Percentiles rank a stretch among this genome's conserved stretches.
These are phyloP conservation scores for Pseudogymnoascus sp. DNA, from an alignment of 2,329 filamentous ascomycete species.

Conservation along the genomic window DNA sequence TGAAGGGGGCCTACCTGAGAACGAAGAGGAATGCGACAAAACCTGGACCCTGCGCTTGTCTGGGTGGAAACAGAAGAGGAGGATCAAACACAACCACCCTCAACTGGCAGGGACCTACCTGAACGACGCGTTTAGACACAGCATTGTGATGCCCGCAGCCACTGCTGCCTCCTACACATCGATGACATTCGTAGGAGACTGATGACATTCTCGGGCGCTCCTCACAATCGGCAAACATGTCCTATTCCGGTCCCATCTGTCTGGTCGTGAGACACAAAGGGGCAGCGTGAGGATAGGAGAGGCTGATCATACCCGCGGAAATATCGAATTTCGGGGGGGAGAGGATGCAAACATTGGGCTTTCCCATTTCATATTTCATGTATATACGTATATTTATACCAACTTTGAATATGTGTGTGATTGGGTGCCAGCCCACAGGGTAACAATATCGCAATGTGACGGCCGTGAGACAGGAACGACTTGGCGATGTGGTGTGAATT, in stretches of 20 bases:
- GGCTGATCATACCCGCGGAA: not conserved
- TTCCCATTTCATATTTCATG: not conserved
- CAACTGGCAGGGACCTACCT: not conserved
- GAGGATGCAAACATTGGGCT: not conserved
- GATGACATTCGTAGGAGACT: not conserved
- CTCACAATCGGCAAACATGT: not conserved
- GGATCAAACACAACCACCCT: not conserved
- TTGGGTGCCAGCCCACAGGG: slow-evolving; percentile 6
- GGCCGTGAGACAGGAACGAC: not conserved
- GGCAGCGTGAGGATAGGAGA: not conserved
- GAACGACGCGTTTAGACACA: not conserved
- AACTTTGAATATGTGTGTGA: not conserved
- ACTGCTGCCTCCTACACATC: not conserved
- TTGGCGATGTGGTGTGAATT: not conserved
- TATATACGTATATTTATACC: slow-evolving; percentile 6
- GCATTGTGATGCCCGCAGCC: not conserved
- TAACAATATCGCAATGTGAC: not conserved
- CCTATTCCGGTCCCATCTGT: not conserved
- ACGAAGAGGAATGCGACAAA: not conserved
- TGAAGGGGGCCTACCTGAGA: not conserved
- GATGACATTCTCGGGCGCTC: slow-evolving; percentile 1
- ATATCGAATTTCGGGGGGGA: not conserved
- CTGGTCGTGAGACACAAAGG: not conserved
- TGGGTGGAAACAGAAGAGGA: not conserved
- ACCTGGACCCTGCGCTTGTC: not conserved